A percentile compares a stretch with the other conserved stretches of the same genome.
phyloP scores from a whole-genome alignment of 768 basidiomycete species.

The Naganishia friedmannii region DNA sequence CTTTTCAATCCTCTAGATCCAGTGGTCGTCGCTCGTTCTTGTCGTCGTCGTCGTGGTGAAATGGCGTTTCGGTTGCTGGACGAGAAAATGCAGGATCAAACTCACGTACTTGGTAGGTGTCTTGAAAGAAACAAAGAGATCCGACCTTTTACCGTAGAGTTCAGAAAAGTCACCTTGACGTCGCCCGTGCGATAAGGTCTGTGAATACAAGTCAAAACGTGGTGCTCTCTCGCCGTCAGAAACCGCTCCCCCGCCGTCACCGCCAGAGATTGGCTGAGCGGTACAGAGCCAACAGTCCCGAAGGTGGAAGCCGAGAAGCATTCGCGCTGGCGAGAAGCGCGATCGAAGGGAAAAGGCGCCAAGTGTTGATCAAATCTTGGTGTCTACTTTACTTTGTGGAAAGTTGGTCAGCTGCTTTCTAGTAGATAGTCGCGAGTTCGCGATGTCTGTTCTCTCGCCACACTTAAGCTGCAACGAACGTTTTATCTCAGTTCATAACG shows the following conservation, averaged over 20 bases:
- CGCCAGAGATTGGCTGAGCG: background rate
- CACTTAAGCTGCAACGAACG: no score
- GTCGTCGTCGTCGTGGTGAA: background rate
- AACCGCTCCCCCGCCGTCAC: slow-evolving; percentile 10
- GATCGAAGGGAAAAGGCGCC: background rate
- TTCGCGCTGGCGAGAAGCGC: background rate
- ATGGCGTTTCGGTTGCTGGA: no score
- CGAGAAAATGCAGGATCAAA: slow-evolving; percentile 13
- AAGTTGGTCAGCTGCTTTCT: no score
- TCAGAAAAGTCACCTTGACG: background rate
- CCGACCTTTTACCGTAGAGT: slow-evolving; percentile 9
- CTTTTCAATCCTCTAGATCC: background rate
- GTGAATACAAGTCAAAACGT: slow-evolving; percentile 13
- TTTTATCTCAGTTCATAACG: no score
- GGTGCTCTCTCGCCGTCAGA: slow-evolving; percentile 14
- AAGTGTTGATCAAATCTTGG: no score
- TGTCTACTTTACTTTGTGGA: no score
- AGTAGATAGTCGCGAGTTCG: no score
- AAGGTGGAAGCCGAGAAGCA: background rate
- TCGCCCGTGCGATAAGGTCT: background rate
- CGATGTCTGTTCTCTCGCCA: no score
- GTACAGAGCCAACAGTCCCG: background rate
- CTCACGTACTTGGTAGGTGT: slow-evolving; percentile 24
- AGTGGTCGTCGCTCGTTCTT: background rate
- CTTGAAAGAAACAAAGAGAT: slow-evolving; percentile 25